phyloP scores from a whole-genome alignment of 495 filamentous ascomycete genomes.

The Daldinia loculata region DNA sequence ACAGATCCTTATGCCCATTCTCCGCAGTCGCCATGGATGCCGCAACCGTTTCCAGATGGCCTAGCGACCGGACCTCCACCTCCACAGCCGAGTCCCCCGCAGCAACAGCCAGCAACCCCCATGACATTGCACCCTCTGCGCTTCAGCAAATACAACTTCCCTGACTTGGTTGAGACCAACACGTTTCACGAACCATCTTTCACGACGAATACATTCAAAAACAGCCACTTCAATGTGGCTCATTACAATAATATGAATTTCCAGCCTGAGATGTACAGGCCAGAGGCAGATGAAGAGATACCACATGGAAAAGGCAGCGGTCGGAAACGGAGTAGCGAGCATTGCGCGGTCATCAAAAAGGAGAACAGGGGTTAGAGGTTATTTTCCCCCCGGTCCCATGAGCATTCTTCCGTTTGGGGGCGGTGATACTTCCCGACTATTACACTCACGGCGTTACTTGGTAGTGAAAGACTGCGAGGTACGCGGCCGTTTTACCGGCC shows the following conservation, averaged over 20 bases:
- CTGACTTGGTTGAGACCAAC: constrained; percentile 50
- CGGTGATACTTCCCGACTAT: constrained; percentile 36
- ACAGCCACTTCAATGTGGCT: constrained; percentile 79
- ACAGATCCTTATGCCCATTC: constrained; percentile 51
- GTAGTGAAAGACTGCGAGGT: constrained; percentile 40
- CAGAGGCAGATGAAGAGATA: constrained; percentile 52
- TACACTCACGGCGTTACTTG: constrained; percentile 39
- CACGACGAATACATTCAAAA: constrained; percentile 64
- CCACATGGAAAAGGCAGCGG: constrained; percentile 44
- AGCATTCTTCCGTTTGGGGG: constrained; percentile 44
- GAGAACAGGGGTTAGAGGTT: constrained; percentile 44
- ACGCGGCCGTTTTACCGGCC: constrained; percentile 30
- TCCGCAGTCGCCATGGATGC: constrained; percentile 54
- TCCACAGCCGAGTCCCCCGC: constrained; percentile 48
- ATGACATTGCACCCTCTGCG: constrained; percentile 51
- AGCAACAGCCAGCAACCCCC: constrained; percentile 36
- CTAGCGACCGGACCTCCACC: constrained; percentile 41
- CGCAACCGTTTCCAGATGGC: constrained; percentile 47
- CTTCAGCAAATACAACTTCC: constrained; percentile 58
- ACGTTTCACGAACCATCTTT: constrained; percentile 57
- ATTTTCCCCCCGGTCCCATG: constrained; percentile 26
- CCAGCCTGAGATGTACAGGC: constrained; percentile 72
- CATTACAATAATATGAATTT: constrained; percentile 88
- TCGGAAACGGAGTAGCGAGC: constrained; percentile 53
- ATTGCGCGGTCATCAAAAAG: constrained; percentile 48